A percentile compares a stretch with the other conserved stretches of the same genome.
phyloP scores from a whole-genome alignment of 257 asterid species.

The Verbena officinalis region DNA sequence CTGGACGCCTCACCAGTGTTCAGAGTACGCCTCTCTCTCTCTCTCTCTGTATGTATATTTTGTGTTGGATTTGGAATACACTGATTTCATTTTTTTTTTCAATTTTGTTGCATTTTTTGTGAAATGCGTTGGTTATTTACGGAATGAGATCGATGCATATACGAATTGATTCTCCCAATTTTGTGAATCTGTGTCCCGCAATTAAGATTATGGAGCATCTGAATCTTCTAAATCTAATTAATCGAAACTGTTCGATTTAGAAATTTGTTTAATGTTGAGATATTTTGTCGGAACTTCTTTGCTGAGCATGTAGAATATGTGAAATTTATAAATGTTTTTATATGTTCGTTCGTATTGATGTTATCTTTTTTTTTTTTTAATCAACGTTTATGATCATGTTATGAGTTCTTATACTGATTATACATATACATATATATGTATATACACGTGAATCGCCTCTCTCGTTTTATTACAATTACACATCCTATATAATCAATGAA shows the following conservation, averaged over 20 bases:
- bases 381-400: too few relatives aligned
- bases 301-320: too few relatives aligned
- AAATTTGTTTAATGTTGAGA: too few relatives aligned
- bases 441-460: background rate
- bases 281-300: too few relatives aligned
- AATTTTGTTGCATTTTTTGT: background rate
- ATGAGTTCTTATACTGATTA: too few relatives aligned
- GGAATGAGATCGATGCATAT: too few relatives aligned
- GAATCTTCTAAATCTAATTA: too few relatives aligned
- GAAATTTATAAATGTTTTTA: background rate
- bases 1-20: slow-evolving; percentile 83
- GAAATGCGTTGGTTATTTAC: background rate
- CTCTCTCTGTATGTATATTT: background rate
- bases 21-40: slow-evolving; percentile 41
- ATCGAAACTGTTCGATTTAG: too few relatives aligned
- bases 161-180: too few relatives aligned
- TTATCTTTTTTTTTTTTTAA: background rate
- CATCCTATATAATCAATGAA: background rate
- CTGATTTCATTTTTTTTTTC: background rate
- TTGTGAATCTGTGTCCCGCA: too few relatives aligned
- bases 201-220: too few relatives aligned
- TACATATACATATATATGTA: background rate
- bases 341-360: background rate
- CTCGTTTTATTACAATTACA: background rate
- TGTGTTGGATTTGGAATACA: background rate